Percentiles rank a stretch among this genome's conserved stretches.
These are phyloP conservation scores for Curvularia hawaiiensis DNA, from an alignment of 2,329 filamentous ascomycete genomes.

Conservation along the genomic window DNA sequence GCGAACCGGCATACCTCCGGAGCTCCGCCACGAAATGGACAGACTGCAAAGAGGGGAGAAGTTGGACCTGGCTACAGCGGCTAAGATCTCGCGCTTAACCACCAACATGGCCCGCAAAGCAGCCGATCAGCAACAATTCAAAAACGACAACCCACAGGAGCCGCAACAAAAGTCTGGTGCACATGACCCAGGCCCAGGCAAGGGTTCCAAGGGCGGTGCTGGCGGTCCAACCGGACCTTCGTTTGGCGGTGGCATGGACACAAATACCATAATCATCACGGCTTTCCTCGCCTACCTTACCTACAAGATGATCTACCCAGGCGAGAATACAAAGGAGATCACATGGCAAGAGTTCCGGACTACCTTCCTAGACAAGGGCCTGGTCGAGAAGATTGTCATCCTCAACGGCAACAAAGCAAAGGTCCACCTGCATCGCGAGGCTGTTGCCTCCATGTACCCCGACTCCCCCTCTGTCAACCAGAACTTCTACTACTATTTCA, in stretches of 20 bases:
- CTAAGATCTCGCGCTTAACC: conserved; percentile 64
- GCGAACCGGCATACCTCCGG: conserved; percentile 70
- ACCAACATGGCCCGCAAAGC: conserved; percentile 61
- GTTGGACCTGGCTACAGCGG: conserved; percentile 60
- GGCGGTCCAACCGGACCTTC: conserved; percentile 24
- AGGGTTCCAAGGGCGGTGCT: conserved; percentile 32
- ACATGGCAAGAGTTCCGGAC: conserved; percentile 97
- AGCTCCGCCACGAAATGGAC: conserved; percentile 68
- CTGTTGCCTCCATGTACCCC: conserved; percentile 72
- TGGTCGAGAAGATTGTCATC: conserved; percentile 89
- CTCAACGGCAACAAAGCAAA: conserved; percentile 78
- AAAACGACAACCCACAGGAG: conserved; percentile 33
- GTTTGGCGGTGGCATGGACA: conserved; percentile 53
- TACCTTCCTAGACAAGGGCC: conserved; percentile 92
- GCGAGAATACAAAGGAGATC: conserved; percentile 75
- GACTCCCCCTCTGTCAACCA: conserved; percentile 72
- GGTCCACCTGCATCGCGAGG: conserved; percentile 79
- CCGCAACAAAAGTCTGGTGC: conserved; percentile 52
- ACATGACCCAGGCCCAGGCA: conserved; percentile 52
- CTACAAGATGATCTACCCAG: conserved; percentile 66
- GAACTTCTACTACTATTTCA: conserved; percentile 88
- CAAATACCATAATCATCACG: conserved; percentile 61
- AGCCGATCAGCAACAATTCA: conserved; percentile 46
- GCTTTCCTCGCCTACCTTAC: conserved; percentile 67
- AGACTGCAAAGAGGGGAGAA: conserved; percentile 56